These are phyloP conservation scores for Exophiala alcalophila DNA, from an alignment of 2,329 filamentous ascomycete species.

Conservation along the genomic window DNA sequence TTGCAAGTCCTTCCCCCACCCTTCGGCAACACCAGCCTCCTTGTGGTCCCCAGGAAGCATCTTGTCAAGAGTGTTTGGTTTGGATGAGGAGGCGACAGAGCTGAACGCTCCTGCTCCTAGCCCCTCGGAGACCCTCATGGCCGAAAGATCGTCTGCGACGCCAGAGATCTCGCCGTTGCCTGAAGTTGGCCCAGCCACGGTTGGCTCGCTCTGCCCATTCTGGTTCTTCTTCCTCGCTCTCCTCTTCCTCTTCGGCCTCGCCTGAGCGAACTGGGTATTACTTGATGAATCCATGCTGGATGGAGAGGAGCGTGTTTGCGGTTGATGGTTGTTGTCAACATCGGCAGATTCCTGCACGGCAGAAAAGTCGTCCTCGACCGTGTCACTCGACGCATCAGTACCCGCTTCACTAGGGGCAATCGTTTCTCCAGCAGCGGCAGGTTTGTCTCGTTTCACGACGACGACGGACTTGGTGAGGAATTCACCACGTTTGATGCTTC, in stretches of 20 bases:
- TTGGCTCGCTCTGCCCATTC: constrained; percentile 3
- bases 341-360: constrained; percentile 1
- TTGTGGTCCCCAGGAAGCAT: too few species aligned
- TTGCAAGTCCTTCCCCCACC: too few species aligned
- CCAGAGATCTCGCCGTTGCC: neutral
- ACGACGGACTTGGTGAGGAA: constrained; percentile 4
- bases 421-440: neutral
- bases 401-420: constrained; percentile 2
- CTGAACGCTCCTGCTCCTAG: too few species aligned
- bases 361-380: neutral
- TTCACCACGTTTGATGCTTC: neutral
- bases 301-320: constrained; percentile 1
- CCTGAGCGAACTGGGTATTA: too few species aligned
- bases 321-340: neutral
- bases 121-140: neutral
- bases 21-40: too few species aligned
- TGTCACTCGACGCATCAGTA: too few species aligned
- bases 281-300: neutral
- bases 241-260: constrained; percentile 1
- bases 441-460: constrained; percentile 1
- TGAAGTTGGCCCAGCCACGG: neutral
- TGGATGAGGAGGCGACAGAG: too few species aligned
- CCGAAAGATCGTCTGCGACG: neutral
- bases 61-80: too few species aligned
- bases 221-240: constrained; percentile 2